These are phyloP conservation scores for Mucor saturninus DNA, from an alignment of 371 early-diverging fungal genomes.

Conservation along the genomic window DNA sequence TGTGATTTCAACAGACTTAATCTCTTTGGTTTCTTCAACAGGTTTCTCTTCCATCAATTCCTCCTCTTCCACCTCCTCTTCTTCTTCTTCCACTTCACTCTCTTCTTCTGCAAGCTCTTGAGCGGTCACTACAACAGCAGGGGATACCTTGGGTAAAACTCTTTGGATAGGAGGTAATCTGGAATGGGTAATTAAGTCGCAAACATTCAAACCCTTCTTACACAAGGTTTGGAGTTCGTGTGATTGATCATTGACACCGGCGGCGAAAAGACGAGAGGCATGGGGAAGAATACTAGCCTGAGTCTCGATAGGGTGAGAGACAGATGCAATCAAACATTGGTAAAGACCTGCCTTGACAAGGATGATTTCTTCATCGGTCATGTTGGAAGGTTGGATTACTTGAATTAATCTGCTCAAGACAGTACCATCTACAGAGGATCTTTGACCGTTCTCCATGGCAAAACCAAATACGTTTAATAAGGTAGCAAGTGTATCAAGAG, in stretches of 20 bases:
- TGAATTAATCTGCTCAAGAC: slow-evolving; percentile 40
- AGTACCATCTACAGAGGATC: slow-evolving; percentile 35
- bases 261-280: slow-evolving; percentile 45
- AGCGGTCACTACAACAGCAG: slow-evolving; percentile 23
- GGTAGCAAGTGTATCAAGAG: slow-evolving; percentile 25
- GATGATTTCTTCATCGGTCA: slow-evolving; percentile 21
- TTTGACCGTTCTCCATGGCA: slow-evolving; percentile 33
- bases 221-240: slow-evolving; percentile 52
- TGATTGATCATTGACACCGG: slow-evolving; percentile 46
- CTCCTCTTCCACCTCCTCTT: not conserved
- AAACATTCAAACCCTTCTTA: slow-evolving; percentile 51
- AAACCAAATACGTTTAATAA: slow-evolving; percentile 36
- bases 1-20: slow-evolving; percentile 9
- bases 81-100: slow-evolving; percentile 6
- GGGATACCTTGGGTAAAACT: slow-evolving; percentile 28
- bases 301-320: slow-evolving; percentile 43
- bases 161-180: slow-evolving; percentile 67
- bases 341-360: slow-evolving; percentile 43
- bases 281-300: slow-evolving; percentile 50
- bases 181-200: slow-evolving; percentile 64
- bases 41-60: not conserved
- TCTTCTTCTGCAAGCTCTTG: slow-evolving; percentile 23
- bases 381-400: slow-evolving; percentile 21
- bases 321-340: slow-evolving; percentile 42
- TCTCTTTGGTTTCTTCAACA: not conserved